Conservation (phyloP, 2,329 filamentous ascomycete species). For the Phaeosphaeria sp. region DNA sequence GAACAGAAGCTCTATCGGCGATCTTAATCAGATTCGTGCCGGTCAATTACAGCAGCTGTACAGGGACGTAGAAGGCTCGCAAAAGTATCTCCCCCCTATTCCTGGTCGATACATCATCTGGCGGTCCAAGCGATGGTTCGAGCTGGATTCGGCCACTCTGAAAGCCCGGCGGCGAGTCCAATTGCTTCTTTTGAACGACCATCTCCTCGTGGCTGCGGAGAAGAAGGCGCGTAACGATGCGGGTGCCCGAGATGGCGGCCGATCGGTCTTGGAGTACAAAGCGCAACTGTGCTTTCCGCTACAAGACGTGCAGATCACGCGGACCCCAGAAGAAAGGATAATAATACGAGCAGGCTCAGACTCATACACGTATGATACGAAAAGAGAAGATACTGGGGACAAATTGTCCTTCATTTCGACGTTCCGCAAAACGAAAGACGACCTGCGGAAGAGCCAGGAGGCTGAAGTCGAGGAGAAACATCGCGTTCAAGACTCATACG, state of each 20-base stretch:
- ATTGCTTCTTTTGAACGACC: constrained; percentile 92
- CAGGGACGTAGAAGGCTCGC: constrained; percentile 96
- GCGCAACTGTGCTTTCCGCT: constrained; percentile 95
- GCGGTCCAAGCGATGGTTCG: constrained; percentile 92
- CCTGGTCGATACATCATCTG: constrained; percentile 92
- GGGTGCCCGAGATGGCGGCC: constrained; percentile 51
- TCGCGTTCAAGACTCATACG: constrained; percentile 82
- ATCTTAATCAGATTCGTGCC: constrained; percentile 72
- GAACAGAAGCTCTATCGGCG: constrained; percentile 88
- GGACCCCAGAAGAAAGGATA: constrained; percentile 71
- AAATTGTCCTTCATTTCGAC: constrained; percentile 85
- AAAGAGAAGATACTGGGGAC: constrained; percentile 78
- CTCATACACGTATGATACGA: constrained; percentile 92
- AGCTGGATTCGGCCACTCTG: constrained; percentile 96
- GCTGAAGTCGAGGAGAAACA: constrained; percentile 88
- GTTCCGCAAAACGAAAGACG: constrained; percentile 90
- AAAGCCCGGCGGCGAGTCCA: constrained; percentile 89
- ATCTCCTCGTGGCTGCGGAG: constrained; percentile 90
- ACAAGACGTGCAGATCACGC: constrained; percentile 89
- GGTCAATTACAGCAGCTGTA: constrained; percentile 80
- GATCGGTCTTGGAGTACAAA: constrained; percentile 70
- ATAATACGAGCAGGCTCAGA: constrained; percentile 89
- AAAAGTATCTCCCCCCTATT: constrained; percentile 92
- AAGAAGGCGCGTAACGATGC: constrained; percentile 87
- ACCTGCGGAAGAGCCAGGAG: constrained; percentile 83